Evolutionary conservation across 768 basidiomycete genomes (phyloP), one percentile per base, ranked within the genome.

Genomic region (Postia placenta): DNA sequence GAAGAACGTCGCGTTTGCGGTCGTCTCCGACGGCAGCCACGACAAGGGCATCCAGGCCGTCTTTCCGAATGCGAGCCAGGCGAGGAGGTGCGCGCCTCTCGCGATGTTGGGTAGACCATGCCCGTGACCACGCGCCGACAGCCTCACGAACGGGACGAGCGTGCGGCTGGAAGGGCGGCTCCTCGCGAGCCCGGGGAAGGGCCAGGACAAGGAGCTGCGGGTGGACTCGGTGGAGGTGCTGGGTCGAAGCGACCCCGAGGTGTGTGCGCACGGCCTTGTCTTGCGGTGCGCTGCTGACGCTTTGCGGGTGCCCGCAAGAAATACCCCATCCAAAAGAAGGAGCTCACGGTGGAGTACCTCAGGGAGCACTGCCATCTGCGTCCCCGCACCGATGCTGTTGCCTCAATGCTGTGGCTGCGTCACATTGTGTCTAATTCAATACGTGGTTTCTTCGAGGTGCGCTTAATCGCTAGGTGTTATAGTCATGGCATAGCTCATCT

Each of bases 261-360:
- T 83, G 48, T 47, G 67, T 54, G 11, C 27, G n/a, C n/a, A 17
- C 44, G 24, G 20, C 11, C n/a, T 35, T 9, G 9, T 9, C 33
- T n/a, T 35, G 33, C 33, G 33, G n/a, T 35, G 33, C 12, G 38
- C 67, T 65, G 25, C 6, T 25, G 19, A 54, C 55, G 65, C 64
- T 55, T 51, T 65, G 56, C 25, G 38, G 45, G 47, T 47, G 54
- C 40, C 43, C 47, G 26, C 5, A 47, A 92, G 92, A 69, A 68
- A 40, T 97, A 95, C 65, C 92, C 92, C 0, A 92, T 96, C 45
- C 94, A 94, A 66, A 97, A 96, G 64, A 83, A 97, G 65, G 66
- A 81, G 24, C 74, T 92, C 11, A 80, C 88, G 2, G 66, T 76
- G 1, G 86, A 92, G 52, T 86, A 90, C 59, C 75, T 96, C 25